A percentile compares a stretch with the other conserved stretches of the same genome.
Evolutionary conservation across 1,139 yeast genomes (phyloP).

Genomic region (Arxiozyma bovina): DNA sequence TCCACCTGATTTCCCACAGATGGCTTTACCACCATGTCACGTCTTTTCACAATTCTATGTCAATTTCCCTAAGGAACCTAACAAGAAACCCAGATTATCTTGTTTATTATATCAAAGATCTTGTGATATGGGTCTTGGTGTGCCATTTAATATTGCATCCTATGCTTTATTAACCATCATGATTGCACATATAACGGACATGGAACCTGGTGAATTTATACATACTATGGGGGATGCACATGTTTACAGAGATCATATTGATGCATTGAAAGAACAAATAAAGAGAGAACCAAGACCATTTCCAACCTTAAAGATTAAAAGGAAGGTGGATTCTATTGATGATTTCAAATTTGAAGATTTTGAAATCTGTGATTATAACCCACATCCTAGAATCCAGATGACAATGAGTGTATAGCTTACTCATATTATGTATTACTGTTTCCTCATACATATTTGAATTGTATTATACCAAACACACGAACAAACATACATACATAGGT

Average conservation of each 20-base stretch:
- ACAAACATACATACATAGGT: too few species aligned
- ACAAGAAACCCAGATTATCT: slow-evolving; percentile 56
- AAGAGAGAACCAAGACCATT: slow-evolving; percentile 65
- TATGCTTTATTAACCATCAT: slow-evolving; percentile 85
- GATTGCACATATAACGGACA: slow-evolving; percentile 90
- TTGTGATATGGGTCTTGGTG: slow-evolving; percentile 99
- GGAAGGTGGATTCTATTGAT: slow-evolving; percentile 65
- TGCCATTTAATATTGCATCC: slow-evolving; percentile 95
- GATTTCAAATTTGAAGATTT: slow-evolving; percentile 86
- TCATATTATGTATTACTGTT: background rate
- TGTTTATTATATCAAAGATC: slow-evolving; percentile 92
- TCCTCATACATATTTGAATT: background rate
- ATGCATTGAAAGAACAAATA: slow-evolving; percentile 75
- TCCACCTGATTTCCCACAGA: slow-evolving; percentile 82
- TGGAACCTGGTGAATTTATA: slow-evolving; percentile 91
- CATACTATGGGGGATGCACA: slow-evolving; percentile 98
- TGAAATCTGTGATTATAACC: slow-evolving; percentile 66
- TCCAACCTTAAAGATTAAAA: slow-evolving; percentile 65
- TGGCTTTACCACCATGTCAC: slow-evolving; percentile 99
- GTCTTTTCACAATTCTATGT: slow-evolving; percentile 94
- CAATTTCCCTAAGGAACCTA: slow-evolving; percentile 49
- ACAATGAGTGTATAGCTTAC: slow-evolving; percentile 49
- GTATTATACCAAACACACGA: background rate
- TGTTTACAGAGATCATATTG: slow-evolving; percentile 85
- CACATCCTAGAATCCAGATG: slow-evolving; percentile 82